Evolutionary conservation across 257 asterid genomes (phyloP), one percentile per base, ranked within the genome.

Genomic region (Fraxinus pennsylvanica): DNA sequence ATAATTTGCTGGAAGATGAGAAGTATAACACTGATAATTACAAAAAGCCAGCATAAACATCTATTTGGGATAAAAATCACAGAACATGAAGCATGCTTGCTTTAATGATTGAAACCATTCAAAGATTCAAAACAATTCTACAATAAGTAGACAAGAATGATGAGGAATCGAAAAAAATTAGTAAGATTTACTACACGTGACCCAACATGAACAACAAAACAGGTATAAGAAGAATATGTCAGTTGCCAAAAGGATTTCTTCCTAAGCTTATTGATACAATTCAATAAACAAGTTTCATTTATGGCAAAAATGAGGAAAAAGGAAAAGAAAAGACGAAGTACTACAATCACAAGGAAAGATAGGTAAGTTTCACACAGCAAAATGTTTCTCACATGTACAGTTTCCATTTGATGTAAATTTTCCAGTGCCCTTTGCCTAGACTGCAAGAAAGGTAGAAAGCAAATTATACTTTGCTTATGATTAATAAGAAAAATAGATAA

Each of bases 361-460:
- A 66, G 63, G 74, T 29, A 75, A 74, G 47, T 75, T 38, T 78
- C 38, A 50, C n/a, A 73, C n/a, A 71, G 73, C 38, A 75, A 81
- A 63, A 79, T 59, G 68, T 63, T 69, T 76, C 97, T 86, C 89
- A 94, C 98, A 86, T 91, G 90, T 79, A 92, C 90, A 73, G 92
- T 87, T 87, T 94, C 96, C 98, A 91, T 94, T 88, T 90, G 96
- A 74, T 91, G 94, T 72, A 94, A 86, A 82, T 94, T 96, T 71
- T 96, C 96, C 54, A 94, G 80, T 19, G 98, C 98, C 75, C 96
- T 92, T 85, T 89, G 97, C 91, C 98, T 91, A 27, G 98, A 94
- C 98, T 94, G 98, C 85, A 91, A 27, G 54, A 76, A 74, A 75
- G 43, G 74, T 38, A 63, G 38, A 30, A 47, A 35, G 29, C 47